Evolutionary conservation across 345 rosid species (phyloP).

Genomic region (Ceriops zippeliana): DNA sequence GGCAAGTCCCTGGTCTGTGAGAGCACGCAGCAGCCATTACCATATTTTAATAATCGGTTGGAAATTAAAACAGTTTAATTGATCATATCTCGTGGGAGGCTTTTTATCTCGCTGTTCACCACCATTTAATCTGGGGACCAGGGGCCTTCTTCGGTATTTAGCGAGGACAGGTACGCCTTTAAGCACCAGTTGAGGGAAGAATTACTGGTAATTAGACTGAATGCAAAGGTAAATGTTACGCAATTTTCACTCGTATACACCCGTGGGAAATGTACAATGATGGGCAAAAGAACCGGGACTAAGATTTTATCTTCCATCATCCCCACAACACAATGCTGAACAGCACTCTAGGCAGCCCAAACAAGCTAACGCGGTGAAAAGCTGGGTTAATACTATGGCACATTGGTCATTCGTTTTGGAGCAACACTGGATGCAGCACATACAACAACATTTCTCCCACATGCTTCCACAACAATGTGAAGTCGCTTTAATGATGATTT

Average conservation of each 20-base stretch:
- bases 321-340: conserved; percentile 62
- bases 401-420: conserved; percentile 63
- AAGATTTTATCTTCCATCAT: conserved; percentile 26
- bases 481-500: conserved; percentile 66
- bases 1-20: no score
- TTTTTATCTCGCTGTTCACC: no score
- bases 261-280: conserved; percentile 2
- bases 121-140: no score
- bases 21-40: no score
- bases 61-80: no score
- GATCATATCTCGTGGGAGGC: no score
- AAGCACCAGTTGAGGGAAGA: no score
- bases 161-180: no score
- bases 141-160: no score
- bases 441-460: conserved; percentile 67
- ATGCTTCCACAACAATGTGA: conserved; percentile 67
- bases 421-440: conserved; percentile 80
- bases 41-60: no score
- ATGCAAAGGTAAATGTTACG: neutral
- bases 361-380: conserved; percentile 65
- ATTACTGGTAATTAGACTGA: neutral
- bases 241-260: conserved; percentile 1
- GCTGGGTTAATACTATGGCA: conserved; percentile 51
- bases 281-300: neutral
- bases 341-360: conserved; percentile 84